Evolutionary conservation across 1,284 basidiomycete species (phyloP), one percentile per base, ranked within the genome.

Genomic region (Hypsizygus ulmarius): DNA sequence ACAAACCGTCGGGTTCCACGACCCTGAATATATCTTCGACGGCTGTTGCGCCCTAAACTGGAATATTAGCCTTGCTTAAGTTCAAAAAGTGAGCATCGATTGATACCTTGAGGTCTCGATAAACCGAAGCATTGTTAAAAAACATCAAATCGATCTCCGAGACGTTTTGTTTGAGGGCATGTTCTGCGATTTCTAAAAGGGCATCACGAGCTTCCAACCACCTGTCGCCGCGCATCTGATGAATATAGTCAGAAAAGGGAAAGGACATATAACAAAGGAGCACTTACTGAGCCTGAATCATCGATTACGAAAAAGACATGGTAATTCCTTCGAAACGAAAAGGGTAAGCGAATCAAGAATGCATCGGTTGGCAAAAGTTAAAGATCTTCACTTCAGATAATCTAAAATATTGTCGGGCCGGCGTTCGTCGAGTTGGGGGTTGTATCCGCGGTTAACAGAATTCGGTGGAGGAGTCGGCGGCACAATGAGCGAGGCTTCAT

Each of bases 271-370:
- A 15, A 32, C n/a, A 28, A 14, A 5, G 41, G 15, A 14, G 15
- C 7, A 56, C 57, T 10, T 28, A 64, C 63, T 1, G 58, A 65
- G 25, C 54, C 52, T 7, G 64, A 66, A 47, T 66, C 64, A 47
- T 66, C 64, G 10, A 66, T 53, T 15, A 65, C 45, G 39, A 66
- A 64, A 21, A 60, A 45, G 25, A 66, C 55, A 15, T 58, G 56
- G 43, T 60, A 62, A 29, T 60, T 51, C 14, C 62, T 64, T 30
- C 25, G 18, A 35, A 47, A 18, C 28, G 5, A 35, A 47, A 18
- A 28, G 5, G 8, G 27, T 25, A 38, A 21, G 29, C 3, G 14
- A 14, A 33, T 35, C 14, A 32, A 11, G 15, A 19, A 43, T 39
- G 9, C n/a, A 28, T n/a, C 36, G 9, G 8, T 25, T 11, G 7